Conservation (phyloP, 176 grass and related monocot genomes). For the Eleusine coracana region DNA sequence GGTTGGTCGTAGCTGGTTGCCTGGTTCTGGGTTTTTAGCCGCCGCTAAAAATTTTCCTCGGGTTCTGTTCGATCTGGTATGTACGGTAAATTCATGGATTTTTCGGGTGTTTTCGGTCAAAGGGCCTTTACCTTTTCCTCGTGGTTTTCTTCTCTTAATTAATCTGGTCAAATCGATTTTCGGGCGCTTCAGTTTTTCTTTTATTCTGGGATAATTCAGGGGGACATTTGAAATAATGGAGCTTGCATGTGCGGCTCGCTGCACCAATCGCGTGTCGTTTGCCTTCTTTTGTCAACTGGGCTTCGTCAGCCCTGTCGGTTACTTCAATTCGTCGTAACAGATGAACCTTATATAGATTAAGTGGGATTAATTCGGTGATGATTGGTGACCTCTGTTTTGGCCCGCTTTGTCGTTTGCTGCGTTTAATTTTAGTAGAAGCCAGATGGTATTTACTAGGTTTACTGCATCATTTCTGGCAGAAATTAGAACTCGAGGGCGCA, state of each 20-base stretch:
- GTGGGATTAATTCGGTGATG: conserved; percentile 22
- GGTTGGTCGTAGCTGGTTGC: background rate
- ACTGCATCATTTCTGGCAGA: background rate
- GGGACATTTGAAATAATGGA: conserved; percentile 43
- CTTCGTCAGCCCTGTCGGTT: background rate
- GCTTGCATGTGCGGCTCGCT: conserved; percentile 20
- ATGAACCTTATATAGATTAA: background rate
- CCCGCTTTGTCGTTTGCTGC: background rate
- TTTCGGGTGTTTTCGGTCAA: conserved; percentile 29
- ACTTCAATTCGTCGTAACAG: conserved; percentile 39
- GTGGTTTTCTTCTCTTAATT: conserved; percentile 15
- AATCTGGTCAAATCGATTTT: conserved; percentile 33
- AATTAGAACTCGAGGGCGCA: background rate
- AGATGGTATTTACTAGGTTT: conserved; percentile 1
- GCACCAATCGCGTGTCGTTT: conserved; percentile 6
- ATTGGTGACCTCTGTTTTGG: conserved; percentile 2
- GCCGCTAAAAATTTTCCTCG: background rate
- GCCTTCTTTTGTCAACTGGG: background rate
- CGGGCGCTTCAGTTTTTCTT: conserved; percentile 4
- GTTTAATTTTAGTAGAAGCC: background rate
- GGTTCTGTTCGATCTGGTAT: conserved; percentile 33
- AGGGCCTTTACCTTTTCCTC: background rate
- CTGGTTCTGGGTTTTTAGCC: conserved; percentile 16
- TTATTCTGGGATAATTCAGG: conserved; percentile 31
- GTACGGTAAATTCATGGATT: background rate